These are phyloP conservation scores for Diaporthe vexans DNA, from an alignment of 2,329 filamentous ascomycete species.

Conservation along the genomic window DNA sequence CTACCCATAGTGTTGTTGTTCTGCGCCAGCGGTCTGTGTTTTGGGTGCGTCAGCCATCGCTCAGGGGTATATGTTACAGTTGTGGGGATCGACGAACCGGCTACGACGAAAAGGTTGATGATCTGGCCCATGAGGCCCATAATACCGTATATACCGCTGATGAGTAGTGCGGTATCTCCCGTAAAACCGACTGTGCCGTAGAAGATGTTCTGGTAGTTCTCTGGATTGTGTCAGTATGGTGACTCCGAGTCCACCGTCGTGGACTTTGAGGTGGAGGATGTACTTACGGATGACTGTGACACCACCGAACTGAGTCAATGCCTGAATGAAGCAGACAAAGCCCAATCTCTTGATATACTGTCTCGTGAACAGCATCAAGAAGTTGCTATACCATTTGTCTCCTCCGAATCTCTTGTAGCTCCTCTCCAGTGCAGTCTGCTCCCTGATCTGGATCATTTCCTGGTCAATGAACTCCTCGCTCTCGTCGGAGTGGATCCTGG, in stretches of 20 bases:
- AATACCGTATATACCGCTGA: constrained; percentile 59
- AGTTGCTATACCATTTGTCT: constrained; percentile 27
- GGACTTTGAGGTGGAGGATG: background rate
- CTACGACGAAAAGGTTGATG: constrained; percentile 48
- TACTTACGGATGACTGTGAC: constrained; percentile 46
- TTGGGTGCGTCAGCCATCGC: background rate
- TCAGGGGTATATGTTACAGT: fast-evolving
- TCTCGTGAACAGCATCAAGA: constrained; percentile 46
- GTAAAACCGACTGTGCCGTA: constrained; percentile 62
- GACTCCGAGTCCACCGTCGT: background rate
- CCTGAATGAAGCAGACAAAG: constrained; percentile 49
- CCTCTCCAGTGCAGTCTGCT: constrained; percentile 46
- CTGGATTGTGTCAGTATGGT: background rate
- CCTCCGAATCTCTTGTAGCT: constrained; percentile 40
- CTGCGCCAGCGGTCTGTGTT: constrained; percentile 16
- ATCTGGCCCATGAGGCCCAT: constrained; percentile 51
- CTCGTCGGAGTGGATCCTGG: constrained; percentile 45
- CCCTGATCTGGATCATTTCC: constrained; percentile 46
- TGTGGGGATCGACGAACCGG: background rate
- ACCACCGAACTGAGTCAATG: constrained; percentile 50
- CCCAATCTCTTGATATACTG: constrained; percentile 49
- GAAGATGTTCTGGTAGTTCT: constrained; percentile 52
- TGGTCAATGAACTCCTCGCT: constrained; percentile 44
- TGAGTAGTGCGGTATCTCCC: constrained; percentile 61
- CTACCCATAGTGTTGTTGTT: constrained; percentile 37